A percentile compares a stretch with the other conserved stretches of the same genome.
Conservation (phyloP, 1,284 basidiomycete species). For the Tausonia pullulans region DNA sequence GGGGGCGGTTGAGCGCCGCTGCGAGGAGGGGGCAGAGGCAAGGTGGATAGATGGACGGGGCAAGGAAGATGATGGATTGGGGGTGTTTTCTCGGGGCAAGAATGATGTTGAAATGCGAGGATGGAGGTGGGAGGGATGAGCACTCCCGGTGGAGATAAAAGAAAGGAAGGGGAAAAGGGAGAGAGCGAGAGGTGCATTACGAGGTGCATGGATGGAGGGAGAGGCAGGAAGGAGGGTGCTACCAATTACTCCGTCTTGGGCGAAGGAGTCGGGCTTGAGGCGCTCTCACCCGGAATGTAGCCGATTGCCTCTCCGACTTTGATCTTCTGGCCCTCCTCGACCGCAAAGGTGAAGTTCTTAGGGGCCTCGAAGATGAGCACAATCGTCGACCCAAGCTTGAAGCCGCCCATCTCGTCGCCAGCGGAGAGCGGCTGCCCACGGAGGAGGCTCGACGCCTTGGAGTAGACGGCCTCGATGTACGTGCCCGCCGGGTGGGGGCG, state of each 20-base stretch:
- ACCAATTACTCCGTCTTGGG: not conserved
- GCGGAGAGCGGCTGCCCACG: slow-evolving; percentile 76
- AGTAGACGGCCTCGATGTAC: slow-evolving; percentile 84
- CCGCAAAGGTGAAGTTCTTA: slow-evolving; percentile 62
- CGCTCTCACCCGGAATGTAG: not conserved
- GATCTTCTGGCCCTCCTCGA: slow-evolving; percentile 75
- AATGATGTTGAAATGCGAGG: not conserved
- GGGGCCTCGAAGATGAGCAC: slow-evolving; percentile 97
- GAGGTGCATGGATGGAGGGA: not conserved
- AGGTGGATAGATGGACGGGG: not conserved
- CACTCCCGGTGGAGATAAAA: too few relatives aligned
- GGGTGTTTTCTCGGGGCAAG: not conserved
- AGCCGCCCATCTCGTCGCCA: slow-evolving; percentile 96
- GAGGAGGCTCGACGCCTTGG: slow-evolving; percentile 63
- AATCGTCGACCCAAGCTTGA: slow-evolving; percentile 88
- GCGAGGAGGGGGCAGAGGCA: not conserved
- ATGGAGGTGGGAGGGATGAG: not conserved
- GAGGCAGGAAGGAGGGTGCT: not conserved
- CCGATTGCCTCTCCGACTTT: slow-evolving; percentile 65
- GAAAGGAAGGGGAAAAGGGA: not conserved
- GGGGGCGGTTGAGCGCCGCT: not conserved
- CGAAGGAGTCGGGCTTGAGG: not conserved
- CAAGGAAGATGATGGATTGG: not conserved
- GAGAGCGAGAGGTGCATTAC: too few relatives aligned
- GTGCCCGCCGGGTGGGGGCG: slow-evolving; percentile 66